Evolutionary conservation across 805 yeast species (phyloP), one percentile per base, ranked within the genome.

Genomic region (Monosporozyma solicola): DNA sequence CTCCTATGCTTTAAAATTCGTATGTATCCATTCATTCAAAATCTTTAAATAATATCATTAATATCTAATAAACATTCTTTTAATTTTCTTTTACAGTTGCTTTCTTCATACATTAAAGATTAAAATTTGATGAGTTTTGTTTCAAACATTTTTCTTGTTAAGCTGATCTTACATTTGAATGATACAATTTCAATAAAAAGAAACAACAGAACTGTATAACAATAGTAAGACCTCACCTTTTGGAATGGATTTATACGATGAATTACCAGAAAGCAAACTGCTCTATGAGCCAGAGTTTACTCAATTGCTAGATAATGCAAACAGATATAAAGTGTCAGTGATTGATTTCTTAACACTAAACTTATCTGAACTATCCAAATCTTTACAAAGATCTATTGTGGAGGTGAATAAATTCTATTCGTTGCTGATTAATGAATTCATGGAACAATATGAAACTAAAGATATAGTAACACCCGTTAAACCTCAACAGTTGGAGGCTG

Each of bases 181-280:
- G 2, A 35, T 13, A 35, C 39, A 27, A 3, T 13, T 35, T 39
- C 5, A 39, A 39, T 3, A 39, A 9, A 20, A 3, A 39, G 25
- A 20, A 16, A 39, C 15, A 39, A 5, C 11, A 9, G 6, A 39
- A 7, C 20, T 20, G 8, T 8, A 22, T 9, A 20, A 1, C 20
- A 7, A 8, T 4, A 16, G 13, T 39, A 39, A 39, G 3, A 39
- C 10, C 16, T 13, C 22, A 16, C 20, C 43, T 1, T 16, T 11
- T 25, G 13, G 24, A 22, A 74, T 74, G 78, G 77, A 74, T 54
- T 65, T 74, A 37, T 73, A 74, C 57, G 72, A 72, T 51, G 73
- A 72, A 53, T 62, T 72, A 31, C 75, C 76, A 0, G 51, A 61
- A 7, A 67, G 78, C 22, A 50, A 57, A 16, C 57, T 73, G 16